phyloP scores from a whole-genome alignment of 306 rosid genomes.

The Neltuma alba region DNA sequence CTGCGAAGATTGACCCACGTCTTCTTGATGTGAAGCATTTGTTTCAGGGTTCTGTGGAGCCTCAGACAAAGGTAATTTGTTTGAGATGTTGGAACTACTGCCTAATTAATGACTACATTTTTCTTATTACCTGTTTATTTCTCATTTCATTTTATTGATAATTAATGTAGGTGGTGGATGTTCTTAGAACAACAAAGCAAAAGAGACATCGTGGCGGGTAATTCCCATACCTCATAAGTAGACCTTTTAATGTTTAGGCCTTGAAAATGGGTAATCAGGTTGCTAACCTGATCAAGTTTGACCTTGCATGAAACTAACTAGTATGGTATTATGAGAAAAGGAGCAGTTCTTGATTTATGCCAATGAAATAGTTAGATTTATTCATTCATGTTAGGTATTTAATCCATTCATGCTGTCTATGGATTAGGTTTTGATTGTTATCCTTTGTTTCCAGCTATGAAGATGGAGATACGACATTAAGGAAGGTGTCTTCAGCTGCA shows the following conservation, averaged over 20 bases:
- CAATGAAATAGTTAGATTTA: neutral
- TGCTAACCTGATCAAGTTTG: neutral
- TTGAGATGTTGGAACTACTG: neutral
- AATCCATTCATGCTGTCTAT: neutral
- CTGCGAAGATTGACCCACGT: constrained; percentile 94
- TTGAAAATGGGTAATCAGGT: neutral
- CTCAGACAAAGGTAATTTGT: constrained; percentile 68
- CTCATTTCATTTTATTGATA: neutral
- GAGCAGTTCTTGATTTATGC: neutral
- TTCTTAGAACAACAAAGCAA: constrained; percentile 82
- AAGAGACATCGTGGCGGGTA: constrained; percentile 97
- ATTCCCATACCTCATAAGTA: constrained; percentile 22
- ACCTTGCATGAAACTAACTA: constrained; percentile 2
- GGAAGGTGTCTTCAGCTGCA: constrained; percentile 73
- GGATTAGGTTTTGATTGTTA: constrained; percentile 20
- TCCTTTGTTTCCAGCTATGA: constrained; percentile 60
- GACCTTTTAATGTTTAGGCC: neutral
- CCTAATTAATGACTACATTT: neutral
- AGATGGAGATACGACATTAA: constrained; percentile 69
- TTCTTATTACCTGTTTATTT: neutral
- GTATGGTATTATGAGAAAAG: constrained; percentile 8
- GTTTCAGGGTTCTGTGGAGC: constrained; percentile 78
- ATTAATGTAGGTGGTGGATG: constrained; percentile 77
- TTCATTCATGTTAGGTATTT: neutral
- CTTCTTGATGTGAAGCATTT: constrained; percentile 87